Evolutionary conservation across 1,284 basidiomycete genomes (phyloP).

Genomic region (Boletus hoseneyae): DNA sequence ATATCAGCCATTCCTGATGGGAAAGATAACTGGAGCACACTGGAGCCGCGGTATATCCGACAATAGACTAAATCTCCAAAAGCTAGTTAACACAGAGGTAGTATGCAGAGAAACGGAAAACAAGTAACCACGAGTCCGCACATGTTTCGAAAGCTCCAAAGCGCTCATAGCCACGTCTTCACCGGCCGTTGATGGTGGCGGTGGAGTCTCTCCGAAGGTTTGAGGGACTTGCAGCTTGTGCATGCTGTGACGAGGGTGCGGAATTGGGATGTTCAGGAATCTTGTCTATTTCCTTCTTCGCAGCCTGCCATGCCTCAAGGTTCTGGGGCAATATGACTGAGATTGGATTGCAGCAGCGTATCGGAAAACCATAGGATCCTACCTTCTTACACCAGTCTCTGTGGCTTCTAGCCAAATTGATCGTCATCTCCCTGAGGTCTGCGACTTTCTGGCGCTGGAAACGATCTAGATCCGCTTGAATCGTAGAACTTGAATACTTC

Average conservation of each 20-base stretch:
- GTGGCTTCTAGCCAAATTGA: constrained; percentile 87
- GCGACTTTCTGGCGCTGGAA: constrained; percentile 99
- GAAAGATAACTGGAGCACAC: constrained; percentile 14
- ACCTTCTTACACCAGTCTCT: constrained; percentile 96
- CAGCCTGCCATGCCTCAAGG: constrained; percentile 94
- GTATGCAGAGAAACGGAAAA: constrained; percentile 1
- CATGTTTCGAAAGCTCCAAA: constrained; percentile 11
- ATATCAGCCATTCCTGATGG: not conserved
- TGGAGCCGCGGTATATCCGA: constrained; percentile 23
- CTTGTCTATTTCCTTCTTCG: constrained; percentile 84
- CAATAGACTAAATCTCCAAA: constrained; percentile 25
- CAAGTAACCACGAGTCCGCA: constrained; percentile 14
- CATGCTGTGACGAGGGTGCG: constrained; percentile 40
- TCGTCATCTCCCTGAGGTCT: constrained; percentile 89
- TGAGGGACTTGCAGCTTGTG: constrained; percentile 33
- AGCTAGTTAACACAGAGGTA: constrained; percentile 15
- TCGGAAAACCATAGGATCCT: constrained; percentile 20
- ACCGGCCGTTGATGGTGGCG: constrained; percentile 51
- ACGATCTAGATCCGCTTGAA: constrained; percentile 96
- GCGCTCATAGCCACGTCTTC: constrained; percentile 22
- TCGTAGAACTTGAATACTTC: constrained; percentile 92
- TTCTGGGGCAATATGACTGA: constrained; percentile 55
- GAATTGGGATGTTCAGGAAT: constrained; percentile 88
- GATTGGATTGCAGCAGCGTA: constrained; percentile 11
- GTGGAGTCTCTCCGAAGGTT: constrained; percentile 56